Conservation (phyloP, 352 stramenopile genomes). For the Blastocystis sp. region DNA sequence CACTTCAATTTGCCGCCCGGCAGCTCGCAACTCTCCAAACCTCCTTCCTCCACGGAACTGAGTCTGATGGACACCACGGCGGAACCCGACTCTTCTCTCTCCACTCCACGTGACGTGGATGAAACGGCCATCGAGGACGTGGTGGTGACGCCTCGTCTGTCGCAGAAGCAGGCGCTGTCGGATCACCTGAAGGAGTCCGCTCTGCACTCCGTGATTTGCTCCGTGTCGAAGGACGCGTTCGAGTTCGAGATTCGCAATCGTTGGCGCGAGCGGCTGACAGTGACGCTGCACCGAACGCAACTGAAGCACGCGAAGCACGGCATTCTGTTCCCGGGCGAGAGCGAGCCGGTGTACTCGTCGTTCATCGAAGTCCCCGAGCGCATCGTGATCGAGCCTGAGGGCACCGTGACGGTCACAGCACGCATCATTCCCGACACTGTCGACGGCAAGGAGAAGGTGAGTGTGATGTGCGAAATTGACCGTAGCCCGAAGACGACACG, state of each 20-base stretch:
- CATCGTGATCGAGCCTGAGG: slow-evolving; percentile 46
- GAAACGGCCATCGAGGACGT: neutral
- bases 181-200: neutral
- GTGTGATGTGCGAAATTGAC: neutral
- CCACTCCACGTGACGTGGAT: neutral
- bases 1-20: neutral
- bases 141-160: neutral
- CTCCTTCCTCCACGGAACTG: neutral
- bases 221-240: neutral
- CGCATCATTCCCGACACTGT: neutral
- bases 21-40: neutral
- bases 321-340: neutral
- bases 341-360: neutral
- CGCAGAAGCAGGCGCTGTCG: neutral
- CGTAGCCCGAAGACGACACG: neutral
- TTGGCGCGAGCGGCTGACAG: slow-evolving; percentile 33
- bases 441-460: neutral
- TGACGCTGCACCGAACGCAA: neutral
- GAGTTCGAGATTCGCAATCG: slow-evolving; percentile 47
- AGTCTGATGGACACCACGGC: neutral
- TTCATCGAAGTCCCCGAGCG: slow-evolving; percentile 27
- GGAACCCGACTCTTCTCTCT: neutral
- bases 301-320: slow-evolving; percentile 9
- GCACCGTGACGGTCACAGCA: slow-evolving; percentile 5
- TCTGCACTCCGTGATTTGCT: slow-evolving; percentile 19